Evolutionary conservation across 495 filamentous ascomycete species (phyloP), one percentile per base, ranked within the genome.

Genomic region (Lentithecium fluviatile): DNA sequence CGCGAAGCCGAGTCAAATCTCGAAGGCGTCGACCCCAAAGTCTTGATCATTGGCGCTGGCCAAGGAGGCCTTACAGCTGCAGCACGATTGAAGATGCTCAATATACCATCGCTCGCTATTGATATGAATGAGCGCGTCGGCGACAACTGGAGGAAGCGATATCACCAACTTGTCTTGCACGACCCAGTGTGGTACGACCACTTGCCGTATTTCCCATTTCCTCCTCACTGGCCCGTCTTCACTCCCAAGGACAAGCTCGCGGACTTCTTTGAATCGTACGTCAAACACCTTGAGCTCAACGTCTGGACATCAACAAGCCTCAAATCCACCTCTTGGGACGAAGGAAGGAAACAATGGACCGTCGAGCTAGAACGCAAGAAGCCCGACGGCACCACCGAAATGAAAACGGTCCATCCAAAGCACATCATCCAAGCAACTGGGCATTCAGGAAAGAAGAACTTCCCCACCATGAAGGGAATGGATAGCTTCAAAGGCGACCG

Each of bases 121-220:
- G 89, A 94, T 67, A 71, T 74, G 19, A 85, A 86, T 66, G 77
- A 80, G 12, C 70, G 80, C 15, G 75, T 92, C 11, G 89, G 89
- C 8, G 89, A 91, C 67, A 90, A 84, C 71, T 94, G 89, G 89
- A 78, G 88, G 20, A 81, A 80, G n/a, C 75, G 89, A 24, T 86
- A 86, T 64, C 50, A 60, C 73, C 77, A 52, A 74, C 76, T 83
- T 2, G 87, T 91, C 0, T 78, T 89, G 4, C 89, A 92, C 65
- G 88, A 91, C 59, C 85, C 88, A 0, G 83, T 91, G 3, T 88
- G 85, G 82, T 89, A 83, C 64, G 86, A 90, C 66, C 87, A 91
- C 66, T 69, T 91, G 70, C 85, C 88, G 0, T 91, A 90, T 71
- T 45, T 91, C 0, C 73, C 77, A 0, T 92, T 91, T 64, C 88